A percentile compares a stretch with the other conserved stretches of the same genome.
These are phyloP conservation scores for Chaetothyriales sp. DNA, from an alignment of 2,329 filamentous ascomycete genomes.

Conservation along the genomic window DNA sequence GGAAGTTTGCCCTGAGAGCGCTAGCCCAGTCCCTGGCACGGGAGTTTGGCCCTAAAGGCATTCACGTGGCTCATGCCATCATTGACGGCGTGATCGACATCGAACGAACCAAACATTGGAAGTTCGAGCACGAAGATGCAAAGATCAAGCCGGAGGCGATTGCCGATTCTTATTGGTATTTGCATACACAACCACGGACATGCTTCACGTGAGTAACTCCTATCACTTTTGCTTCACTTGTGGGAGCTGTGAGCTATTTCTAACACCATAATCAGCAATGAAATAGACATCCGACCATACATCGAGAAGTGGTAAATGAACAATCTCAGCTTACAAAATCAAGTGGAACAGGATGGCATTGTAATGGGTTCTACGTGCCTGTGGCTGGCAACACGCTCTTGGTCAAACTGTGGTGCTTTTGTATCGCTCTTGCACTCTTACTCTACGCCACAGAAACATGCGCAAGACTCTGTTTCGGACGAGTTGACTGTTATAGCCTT, in stretches of 20 bases:
- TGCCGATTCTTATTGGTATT: slow-evolving; percentile 71
- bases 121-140: slow-evolving; percentile 43
- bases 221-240: background rate
- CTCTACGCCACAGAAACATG: too few relatives aligned
- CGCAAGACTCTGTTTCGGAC: too few relatives aligned
- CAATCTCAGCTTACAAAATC: background rate
- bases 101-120: slow-evolving; percentile 50
- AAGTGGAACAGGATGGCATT: too few relatives aligned
- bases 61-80: slow-evolving; percentile 71
- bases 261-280: slow-evolving; percentile 1
- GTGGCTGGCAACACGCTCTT: too few relatives aligned
- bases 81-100: slow-evolving; percentile 80
- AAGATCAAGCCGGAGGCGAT: slow-evolving; percentile 72
- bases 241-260: background rate
- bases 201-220: slow-evolving; percentile 51
- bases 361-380: too few relatives aligned
- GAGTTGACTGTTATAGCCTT: too few relatives aligned
- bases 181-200: slow-evolving; percentile 68
- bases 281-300: slow-evolving; percentile 39
- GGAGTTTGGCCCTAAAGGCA: slow-evolving; percentile 71
- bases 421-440: too few relatives aligned
- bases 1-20: slow-evolving; percentile 67
- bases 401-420: too few relatives aligned
- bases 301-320: slow-evolving; percentile 62
- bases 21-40: slow-evolving; percentile 61